Base-by-base conservation (phyloP, 1,284 basidiomycete species). In the Peniophora sp. region DNA sequence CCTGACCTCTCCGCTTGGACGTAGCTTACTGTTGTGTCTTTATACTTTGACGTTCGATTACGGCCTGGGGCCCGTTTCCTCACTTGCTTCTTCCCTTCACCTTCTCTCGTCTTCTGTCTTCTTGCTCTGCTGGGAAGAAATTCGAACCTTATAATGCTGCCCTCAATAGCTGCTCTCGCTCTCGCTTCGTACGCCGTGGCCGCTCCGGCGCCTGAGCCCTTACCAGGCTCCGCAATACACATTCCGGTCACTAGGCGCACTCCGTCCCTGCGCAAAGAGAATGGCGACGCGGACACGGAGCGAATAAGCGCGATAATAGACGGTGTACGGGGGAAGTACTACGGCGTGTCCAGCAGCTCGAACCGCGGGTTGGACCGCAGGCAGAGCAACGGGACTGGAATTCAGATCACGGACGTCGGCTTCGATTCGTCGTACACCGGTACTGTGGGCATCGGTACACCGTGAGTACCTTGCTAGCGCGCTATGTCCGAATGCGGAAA, bases 351-450 rank as follows among this genome's bases (percentile, higher is more conserved):
- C n/a, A 5, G 5, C 8, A 41, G 37, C 37, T 32, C 27, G 27
- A 32, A 32, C 6, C 27, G 27, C 6, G 27, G 27, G 5, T 32
- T 32, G 27, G 27, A 32, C 6, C 5, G 27, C 27, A 32, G 27
- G 27, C 27, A 32, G 27, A 32, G 12, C 27, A 32, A 32, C 12
- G 27, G 27, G 27, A 32, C 27, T 12, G 27, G 27, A 6, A 32
- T 32, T 12, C 27, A 32, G 12, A 32, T 32, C 5, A 32, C 27
- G 27, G 27, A 32, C 27, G 27, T 32, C 27, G 27, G 27, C 27
- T 32, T 32, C 27, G 65, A 66, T 52, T 61, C 64, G 20, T 65
- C 64, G 10, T 66, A 66, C 58, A 52, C 64, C 34, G 65, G 63
- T 10, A 51, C 52, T 44, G 44, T 64, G 17, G 57, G 55, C 37